These are phyloP conservation scores for Leptographium radiaticola DNA, from an alignment of 2,329 filamentous ascomycete species.

Conservation along the genomic window DNA sequence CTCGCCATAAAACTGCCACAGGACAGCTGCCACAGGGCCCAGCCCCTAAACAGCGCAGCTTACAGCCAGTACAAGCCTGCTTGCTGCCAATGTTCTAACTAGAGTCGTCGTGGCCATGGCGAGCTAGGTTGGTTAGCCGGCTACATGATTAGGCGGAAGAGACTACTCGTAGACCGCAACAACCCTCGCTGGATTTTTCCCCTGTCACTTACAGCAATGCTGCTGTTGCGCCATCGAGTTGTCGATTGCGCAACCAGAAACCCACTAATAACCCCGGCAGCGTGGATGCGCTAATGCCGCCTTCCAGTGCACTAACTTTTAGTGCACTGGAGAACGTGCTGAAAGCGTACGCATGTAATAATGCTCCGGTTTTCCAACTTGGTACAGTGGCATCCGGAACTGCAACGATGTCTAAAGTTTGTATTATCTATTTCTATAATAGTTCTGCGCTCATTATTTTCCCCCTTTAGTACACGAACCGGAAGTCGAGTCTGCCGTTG, in stretches of 20 bases:
- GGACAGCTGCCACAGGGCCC: slow-evolving; percentile 32
- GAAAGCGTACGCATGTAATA: no score
- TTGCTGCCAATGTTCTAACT: slow-evolving; percentile 19
- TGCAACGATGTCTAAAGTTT: background rate
- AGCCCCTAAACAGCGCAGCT: slow-evolving; percentile 34
- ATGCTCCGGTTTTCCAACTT: no score
- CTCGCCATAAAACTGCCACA: slow-evolving; percentile 18
- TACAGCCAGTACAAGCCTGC: slow-evolving; percentile 37
- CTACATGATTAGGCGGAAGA: background rate
- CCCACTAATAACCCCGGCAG: background rate
- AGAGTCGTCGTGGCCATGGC: background rate
- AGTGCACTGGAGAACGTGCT: no score
- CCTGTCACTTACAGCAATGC: no score
- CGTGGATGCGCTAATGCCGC: background rate
- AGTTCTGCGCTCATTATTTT: background rate
- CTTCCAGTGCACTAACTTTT: background rate
- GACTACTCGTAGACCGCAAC: background rate
- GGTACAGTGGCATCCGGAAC: no score
- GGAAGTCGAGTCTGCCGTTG: slow-evolving; percentile 30
- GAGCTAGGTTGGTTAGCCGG: background rate
- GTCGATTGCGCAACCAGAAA: background rate
- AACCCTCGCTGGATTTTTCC: no score
- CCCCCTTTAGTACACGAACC: slow-evolving; percentile 22
- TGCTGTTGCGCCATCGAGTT: background rate
- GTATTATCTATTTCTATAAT: background rate